Evolutionary conservation across 2,329 filamentous ascomycete genomes (phyloP), one percentile per base, ranked within the genome.

Genomic region (Aureobasidium uvarum): DNA sequence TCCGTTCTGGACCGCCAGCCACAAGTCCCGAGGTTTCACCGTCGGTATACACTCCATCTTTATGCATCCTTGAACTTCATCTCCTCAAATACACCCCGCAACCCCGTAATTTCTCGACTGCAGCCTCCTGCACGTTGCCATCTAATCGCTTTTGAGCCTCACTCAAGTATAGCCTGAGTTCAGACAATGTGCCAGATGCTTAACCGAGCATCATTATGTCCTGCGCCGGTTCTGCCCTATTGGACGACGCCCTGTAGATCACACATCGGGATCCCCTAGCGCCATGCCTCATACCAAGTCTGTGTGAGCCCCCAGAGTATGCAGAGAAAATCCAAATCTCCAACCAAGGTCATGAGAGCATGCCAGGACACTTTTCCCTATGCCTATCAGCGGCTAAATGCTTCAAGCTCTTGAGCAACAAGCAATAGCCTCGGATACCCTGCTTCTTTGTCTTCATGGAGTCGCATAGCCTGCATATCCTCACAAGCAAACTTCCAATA

Each of bases 71-170:
- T 14, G 25, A 10, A 58, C 54, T 25, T 58, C 25, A 45, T 7
- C 23, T 58, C 54, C 23, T 45, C 38, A 41, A 55, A 38, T 20
- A 31, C 54, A 55, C 54, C 54, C 54, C 54, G 54, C 54, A 58
- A 31, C 38, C 23, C 38, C 54, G 39, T 58, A 28, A 43, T 43
- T 20, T 45, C 39, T 45, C 14, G 25, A 31, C 3, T 16, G 31
- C 31, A 38, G 31, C 28, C 31, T 38, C 16, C 54, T 58, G 54
- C 54, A 58, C 31, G 16, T 31, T 25, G 31, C 5, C 54, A 13
- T 58, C 38, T 18, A 38, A 31, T 5, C 5, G 14, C 3, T 14
- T 11, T 10, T 58, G 23, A 45, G 33, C 23, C 38, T 58, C 38
- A 11, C 5, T 45, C 23, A 28, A 43, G n/a, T 45, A 58, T 31